A percentile compares a stretch with the other conserved stretches of the same genome.
phyloP scores from a whole-genome alignment of 1,284 basidiomycete species.

The Neotropicomus parvogracilis region DNA sequence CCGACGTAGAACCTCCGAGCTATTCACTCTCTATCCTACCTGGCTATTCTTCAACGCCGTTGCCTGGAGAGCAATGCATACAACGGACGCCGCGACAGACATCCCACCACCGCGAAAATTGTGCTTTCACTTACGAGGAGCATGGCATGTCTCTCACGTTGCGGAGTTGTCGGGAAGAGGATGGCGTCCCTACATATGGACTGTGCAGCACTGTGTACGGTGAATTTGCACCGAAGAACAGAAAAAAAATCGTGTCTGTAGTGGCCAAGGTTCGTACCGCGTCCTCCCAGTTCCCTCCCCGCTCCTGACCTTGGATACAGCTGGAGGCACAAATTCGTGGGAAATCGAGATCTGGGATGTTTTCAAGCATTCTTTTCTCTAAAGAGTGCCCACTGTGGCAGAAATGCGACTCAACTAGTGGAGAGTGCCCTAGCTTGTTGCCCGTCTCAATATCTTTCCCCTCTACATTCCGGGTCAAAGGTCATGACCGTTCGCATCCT shows the following conservation, averaged over 20 bases:
- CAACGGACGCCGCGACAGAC: constrained; percentile 29
- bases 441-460: constrained; percentile 50
- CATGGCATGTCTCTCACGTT: constrained; percentile 31
- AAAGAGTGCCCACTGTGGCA: constrained; percentile 43
- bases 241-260: constrained; percentile 41
- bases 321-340: constrained; percentile 50
- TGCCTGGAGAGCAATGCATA: constrained; percentile 33
- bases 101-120: constrained; percentile 21
- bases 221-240: constrained; percentile 39
- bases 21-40: constrained; percentile 33
- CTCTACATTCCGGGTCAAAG: constrained; percentile 38
- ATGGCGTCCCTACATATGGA: constrained; percentile 31
- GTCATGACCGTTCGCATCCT: constrained; percentile 22
- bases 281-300: neutral
- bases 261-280: constrained; percentile 40
- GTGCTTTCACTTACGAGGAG: constrained; percentile 31
- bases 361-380: constrained; percentile 35
- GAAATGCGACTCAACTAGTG: constrained; percentile 17
- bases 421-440: constrained; percentile 44
- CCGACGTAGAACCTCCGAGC: constrained; percentile 23
- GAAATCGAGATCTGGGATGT: constrained; percentile 38
- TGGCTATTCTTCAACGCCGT: constrained; percentile 34
- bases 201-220: constrained; percentile 34
- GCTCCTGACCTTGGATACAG: constrained; percentile 31
- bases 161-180: constrained; percentile 33